Evolutionary conservation across 2,329 filamentous ascomycete genomes (phyloP).

Genomic region (Exophiala calicioides): DNA sequence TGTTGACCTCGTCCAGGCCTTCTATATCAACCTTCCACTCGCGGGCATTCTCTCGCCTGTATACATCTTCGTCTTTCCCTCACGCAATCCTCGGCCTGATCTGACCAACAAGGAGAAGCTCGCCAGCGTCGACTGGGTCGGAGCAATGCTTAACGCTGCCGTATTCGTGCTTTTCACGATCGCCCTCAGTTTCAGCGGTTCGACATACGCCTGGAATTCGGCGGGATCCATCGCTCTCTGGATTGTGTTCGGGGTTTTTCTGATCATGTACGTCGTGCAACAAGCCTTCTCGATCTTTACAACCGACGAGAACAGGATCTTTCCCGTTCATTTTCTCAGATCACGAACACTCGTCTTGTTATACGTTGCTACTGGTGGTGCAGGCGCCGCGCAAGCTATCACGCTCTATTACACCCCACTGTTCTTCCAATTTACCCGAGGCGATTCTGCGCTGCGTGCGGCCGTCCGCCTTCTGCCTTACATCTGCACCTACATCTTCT

Average conservation of each 20-base stretch:
- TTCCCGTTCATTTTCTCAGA: conserved; percentile 51
- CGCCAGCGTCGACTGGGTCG: conserved; percentile 47
- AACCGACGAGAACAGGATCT: conserved; percentile 44
- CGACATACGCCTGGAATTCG: conserved; percentile 50
- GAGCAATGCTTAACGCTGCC: conserved; percentile 47
- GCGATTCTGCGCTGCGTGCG: conserved; percentile 38
- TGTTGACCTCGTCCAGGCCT: too few species aligned
- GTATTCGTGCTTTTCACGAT: conserved; percentile 47
- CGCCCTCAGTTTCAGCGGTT: conserved; percentile 55
- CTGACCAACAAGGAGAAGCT: conserved; percentile 31
- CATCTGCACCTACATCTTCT: conserved; percentile 32
- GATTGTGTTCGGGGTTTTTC: conserved; percentile 47
- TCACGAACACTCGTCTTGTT: conserved; percentile 43
- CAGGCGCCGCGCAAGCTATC: conserved; percentile 38
- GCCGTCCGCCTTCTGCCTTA: conserved; percentile 38
- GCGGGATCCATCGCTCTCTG: conserved; percentile 50
- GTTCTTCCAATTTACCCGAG: conserved; percentile 55
- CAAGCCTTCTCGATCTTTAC: conserved; percentile 51
- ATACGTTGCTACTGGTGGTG: conserved; percentile 46
- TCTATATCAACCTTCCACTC: conserved; percentile 59
- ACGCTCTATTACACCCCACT: conserved; percentile 54
- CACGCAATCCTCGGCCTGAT: conserved; percentile 30
- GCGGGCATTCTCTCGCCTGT: conserved; percentile 47
- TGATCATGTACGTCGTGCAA: conserved; percentile 49
- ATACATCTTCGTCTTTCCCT: conserved; percentile 48